Conservation (phyloP, 768 basidiomycete species). For the Leucogyrophana mollusca region DNA sequence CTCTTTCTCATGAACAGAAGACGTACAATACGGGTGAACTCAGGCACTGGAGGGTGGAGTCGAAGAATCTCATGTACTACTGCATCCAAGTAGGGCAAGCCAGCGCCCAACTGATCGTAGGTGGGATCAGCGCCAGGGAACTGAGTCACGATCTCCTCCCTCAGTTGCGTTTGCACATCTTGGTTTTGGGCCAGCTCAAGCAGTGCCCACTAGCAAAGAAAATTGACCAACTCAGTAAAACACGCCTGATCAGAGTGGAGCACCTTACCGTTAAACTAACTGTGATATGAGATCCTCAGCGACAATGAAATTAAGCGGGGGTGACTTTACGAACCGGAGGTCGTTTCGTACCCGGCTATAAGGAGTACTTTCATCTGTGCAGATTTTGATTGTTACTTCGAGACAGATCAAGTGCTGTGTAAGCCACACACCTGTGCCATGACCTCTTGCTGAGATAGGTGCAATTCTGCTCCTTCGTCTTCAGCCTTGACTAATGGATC, state of each 20-base stretch:
- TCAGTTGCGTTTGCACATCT: slow-evolving; percentile 45
- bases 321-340: slow-evolving; percentile 27
- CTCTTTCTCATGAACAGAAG: slow-evolving; percentile 26
- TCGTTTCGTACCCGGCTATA: slow-evolving; percentile 40
- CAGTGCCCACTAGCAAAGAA: slow-evolving; percentile 54
- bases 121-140: slow-evolving; percentile 46
- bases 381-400: neutral
- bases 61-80: slow-evolving; percentile 46
- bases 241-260: neutral
- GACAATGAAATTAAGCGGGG: neutral
- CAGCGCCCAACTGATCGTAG: slow-evolving; percentile 50
- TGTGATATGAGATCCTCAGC: neutral
- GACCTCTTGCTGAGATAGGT: slow-evolving; percentile 41
- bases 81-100: slow-evolving; percentile 55
- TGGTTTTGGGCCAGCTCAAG: slow-evolving; percentile 50
- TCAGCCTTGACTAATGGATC: slow-evolving; percentile 36
- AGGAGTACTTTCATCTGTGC: slow-evolving; percentile 35
- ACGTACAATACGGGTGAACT: slow-evolving; percentile 11
- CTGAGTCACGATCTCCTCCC: slow-evolving; percentile 47
- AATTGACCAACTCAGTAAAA: neutral
- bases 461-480: slow-evolving; percentile 21
- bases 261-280: slow-evolving; percentile 23
- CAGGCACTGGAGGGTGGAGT: slow-evolving; percentile 39
- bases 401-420: neutral
- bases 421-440: slow-evolving; percentile 25